Evolutionary conservation across 176 grass and related monocot genomes (phyloP).

Genomic region (Oryza glumipatula): DNA sequence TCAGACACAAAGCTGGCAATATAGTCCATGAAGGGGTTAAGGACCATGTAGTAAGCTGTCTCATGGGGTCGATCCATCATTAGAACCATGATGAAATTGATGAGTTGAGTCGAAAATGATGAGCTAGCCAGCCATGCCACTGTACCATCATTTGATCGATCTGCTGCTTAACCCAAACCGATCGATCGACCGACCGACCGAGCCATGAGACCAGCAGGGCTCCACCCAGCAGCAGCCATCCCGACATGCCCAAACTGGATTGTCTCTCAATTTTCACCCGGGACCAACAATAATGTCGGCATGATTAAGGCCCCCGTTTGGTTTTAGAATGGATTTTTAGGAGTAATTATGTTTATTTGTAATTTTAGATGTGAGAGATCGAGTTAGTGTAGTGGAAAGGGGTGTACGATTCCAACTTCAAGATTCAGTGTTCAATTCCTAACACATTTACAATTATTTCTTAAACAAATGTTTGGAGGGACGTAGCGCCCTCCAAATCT

Average conservation of each 20-base stretch:
- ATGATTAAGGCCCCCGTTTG: not conserved
- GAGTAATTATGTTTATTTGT: no score
- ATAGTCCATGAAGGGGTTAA: not conserved
- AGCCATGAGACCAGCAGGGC: not conserved
- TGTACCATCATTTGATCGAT: not conserved
- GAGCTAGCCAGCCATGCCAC: not conserved
- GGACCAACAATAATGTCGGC: not conserved
- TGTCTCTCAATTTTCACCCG: not conserved
- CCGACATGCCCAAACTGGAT: not conserved
- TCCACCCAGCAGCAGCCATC: not conserved
- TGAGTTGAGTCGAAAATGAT: not conserved
- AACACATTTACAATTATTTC: no score
- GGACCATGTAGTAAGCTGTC: not conserved
- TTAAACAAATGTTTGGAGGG: no score
- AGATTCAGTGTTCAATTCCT: no score
- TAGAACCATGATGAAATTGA: not conserved
- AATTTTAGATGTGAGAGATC: no score
- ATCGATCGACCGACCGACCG: not conserved
- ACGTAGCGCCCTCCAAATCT: no score
- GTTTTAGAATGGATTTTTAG: no score
- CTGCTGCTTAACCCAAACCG: not conserved
- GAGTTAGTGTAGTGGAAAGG: no score
- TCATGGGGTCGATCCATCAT: slow-evolving; percentile 5
- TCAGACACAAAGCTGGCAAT: slow-evolving; percentile 8
- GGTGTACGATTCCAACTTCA: no score